Evolutionary conservation across 495 filamentous ascomycete genomes (phyloP).

Genomic region (Platismatia glauca): DNA sequence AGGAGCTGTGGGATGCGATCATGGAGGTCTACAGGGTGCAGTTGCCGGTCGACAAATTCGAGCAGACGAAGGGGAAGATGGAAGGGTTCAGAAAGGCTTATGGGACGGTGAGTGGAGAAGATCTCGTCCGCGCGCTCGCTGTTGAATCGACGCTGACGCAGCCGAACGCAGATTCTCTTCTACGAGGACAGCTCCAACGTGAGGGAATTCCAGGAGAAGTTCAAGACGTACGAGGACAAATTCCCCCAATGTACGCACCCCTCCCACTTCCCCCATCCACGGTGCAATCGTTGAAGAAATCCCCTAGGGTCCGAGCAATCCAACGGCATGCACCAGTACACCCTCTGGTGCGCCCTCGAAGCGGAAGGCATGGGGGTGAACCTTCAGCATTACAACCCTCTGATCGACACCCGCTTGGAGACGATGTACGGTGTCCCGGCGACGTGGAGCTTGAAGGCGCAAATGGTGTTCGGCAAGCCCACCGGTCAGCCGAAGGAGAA

Average conservation of each 20-base stretch:
- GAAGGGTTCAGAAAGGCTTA: conserved; percentile 37
- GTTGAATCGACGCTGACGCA: not conserved
- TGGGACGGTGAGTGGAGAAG: conserved; percentile 36
- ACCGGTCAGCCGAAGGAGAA: conserved; percentile 32
- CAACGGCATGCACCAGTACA: conserved; percentile 49
- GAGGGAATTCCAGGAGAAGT: conserved; percentile 37
- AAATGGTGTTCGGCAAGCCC: conserved; percentile 45
- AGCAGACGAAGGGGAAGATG: conserved; percentile 40
- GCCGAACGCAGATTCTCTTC: conserved; percentile 39
- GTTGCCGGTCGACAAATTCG: conserved; percentile 35
- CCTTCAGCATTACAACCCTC: conserved; percentile 49
- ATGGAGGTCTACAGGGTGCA: conserved; percentile 33
- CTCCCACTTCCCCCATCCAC: not conserved
- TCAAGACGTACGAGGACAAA: conserved; percentile 35
- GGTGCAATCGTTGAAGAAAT: not conserved
- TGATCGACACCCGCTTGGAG: conserved; percentile 38
- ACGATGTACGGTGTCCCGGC: conserved; percentile 39
- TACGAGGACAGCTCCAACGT: conserved; percentile 42
- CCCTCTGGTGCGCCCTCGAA: conserved; percentile 46
- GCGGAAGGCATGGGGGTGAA: conserved; percentile 45
- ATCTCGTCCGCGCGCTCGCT: not conserved
- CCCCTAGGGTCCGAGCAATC: conserved; percentile 38
- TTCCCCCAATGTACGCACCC: conserved; percentile 32
- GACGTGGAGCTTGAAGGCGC: conserved; percentile 40
- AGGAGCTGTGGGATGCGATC: conserved; percentile 43